Evolutionary conservation across 768 basidiomycete species (phyloP).

Genomic region (Phlegmacium glaucopus): DNA sequence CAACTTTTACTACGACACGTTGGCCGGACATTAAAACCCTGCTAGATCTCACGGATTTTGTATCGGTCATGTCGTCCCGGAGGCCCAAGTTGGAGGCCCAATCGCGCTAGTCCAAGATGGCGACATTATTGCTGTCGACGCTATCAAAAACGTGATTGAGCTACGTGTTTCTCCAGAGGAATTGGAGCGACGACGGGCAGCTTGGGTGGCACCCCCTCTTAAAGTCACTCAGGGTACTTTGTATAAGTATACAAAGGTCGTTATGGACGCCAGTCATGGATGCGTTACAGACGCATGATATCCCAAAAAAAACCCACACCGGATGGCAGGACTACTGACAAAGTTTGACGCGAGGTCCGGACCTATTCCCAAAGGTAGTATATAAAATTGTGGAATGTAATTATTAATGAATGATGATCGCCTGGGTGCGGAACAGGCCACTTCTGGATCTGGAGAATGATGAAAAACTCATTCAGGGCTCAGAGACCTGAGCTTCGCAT

Average conservation of each 20-base stretch:
- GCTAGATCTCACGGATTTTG: slow-evolving; percentile 94
- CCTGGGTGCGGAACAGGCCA: too few species aligned
- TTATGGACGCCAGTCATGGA: slow-evolving; percentile 88
- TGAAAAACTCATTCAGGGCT: too few species aligned
- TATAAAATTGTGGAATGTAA: too few species aligned
- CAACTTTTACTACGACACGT: background rate
- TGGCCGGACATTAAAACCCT: background rate
- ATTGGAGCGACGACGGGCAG: slow-evolving; percentile 63
- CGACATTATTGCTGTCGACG: slow-evolving; percentile 85
- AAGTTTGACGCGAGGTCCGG: too few species aligned
- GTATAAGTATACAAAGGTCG: slow-evolving; percentile 86
- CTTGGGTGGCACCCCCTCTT: slow-evolving; percentile 83
- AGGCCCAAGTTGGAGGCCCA: slow-evolving; percentile 91
- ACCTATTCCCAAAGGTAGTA: too few species aligned
- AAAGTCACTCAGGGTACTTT: slow-evolving; percentile 81
- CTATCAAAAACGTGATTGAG: slow-evolving; percentile 80
- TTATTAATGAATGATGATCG: too few species aligned
- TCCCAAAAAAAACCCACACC: background rate
- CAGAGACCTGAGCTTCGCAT: too few species aligned
- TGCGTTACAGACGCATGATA: slow-evolving; percentile 84
- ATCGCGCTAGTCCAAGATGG: slow-evolving; percentile 90
- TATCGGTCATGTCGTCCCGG: slow-evolving; percentile 95
- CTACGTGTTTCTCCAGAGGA: slow-evolving; percentile 77
- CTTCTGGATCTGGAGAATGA: too few species aligned
- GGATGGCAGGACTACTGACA: too few species aligned